Base-by-base conservation (phyloP, 768 basidiomycete genomes). In the Mycena galopus region DNA sequence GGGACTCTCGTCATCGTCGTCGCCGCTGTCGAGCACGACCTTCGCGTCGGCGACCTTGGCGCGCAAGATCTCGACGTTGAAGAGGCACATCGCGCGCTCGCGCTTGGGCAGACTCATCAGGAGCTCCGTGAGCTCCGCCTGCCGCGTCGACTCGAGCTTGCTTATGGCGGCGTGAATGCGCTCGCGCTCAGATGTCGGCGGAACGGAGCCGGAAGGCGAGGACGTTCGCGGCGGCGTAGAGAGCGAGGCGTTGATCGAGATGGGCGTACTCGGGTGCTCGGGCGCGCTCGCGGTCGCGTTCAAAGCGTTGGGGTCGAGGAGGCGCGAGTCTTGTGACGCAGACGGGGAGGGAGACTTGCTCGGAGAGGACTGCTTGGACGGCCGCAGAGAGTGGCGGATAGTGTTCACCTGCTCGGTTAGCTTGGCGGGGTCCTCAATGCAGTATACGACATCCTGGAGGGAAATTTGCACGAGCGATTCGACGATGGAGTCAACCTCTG, bases 21-120 rank as follows among this genome's bases (percentile, higher is more conserved):
- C 92, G 9, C 91, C 90, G 72, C 89, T 92, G 50, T 95, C 94
- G 69, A 97, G 81, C 25, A 97, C 93, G 77, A 88, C 84, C 83
- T 92, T 94, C 19, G 96, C 96, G 75, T 96, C 95, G 1, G 88
- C 88, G 23, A 97, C 84, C 83, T 97, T 97, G 25, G 84, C 86
- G 61, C 91, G 87, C 29, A 97, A 86, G 32, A 95, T 88, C 75
- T 96, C 95, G 16, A 86, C 85, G 74, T 96, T 97, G 86, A 97
- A 97, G 47, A 97, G 84, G 82, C 96, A 96, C 90, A 97, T 88
- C 0, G 95, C 95, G 17, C 96, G 90, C 74, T 97, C 96, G 71
- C 93, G 90, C 82, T 96, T 97, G 1, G 94, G 92, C 21, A 97
- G 86, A 75, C 91, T 92, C 92, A 96, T 94, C 39, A 97, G 82